These are phyloP conservation scores for Piromyces finnis DNA, from an alignment of 192 early-diverging fungal genomes.

Conservation along the genomic window DNA sequence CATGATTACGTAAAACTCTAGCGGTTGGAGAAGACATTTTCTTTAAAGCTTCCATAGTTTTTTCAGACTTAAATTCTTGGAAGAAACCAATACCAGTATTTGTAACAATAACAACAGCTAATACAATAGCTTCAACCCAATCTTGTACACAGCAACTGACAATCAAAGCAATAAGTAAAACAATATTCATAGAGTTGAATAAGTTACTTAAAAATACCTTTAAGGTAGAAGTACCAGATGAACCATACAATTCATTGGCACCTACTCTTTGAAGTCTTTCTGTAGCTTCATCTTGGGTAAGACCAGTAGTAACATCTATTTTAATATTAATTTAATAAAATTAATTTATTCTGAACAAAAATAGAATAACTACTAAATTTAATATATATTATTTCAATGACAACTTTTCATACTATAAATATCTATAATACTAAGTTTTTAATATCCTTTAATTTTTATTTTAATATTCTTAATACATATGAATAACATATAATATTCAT, in stretches of 20 bases:
- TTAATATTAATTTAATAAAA: no score
- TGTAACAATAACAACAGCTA: conserved; percentile 56
- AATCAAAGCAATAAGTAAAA: conserved; percentile 10
- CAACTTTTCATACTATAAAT: no score
- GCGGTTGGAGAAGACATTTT: conserved; percentile 77
- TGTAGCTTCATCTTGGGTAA: neutral
- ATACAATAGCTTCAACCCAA: conserved; percentile 75
- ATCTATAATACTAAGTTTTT: no score
- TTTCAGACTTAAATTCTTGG: conserved; percentile 76
- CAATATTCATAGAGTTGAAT: conserved; percentile 18
- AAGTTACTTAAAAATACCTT: conserved; percentile 14
- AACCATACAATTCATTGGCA: conserved; percentile 4
- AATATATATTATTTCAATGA: no score
- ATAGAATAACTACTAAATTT: no score
- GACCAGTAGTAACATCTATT: neutral
- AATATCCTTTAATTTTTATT: no score
- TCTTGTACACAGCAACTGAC: conserved; percentile 21
- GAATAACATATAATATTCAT: no score
- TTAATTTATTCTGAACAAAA: no score
- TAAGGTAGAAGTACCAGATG: conserved; percentile 5
- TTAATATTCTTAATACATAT: no score
- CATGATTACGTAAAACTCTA: conserved; percentile 61
- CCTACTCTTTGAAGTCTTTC: neutral
- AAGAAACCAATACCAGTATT: conserved; percentile 73
- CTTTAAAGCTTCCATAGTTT: conserved; percentile 84